Percentiles rank a stretch among this genome's conserved stretches.
These are phyloP conservation scores for Septoria linicola DNA, from an alignment of 2,329 filamentous ascomycete genomes.

Conservation along the genomic window DNA sequence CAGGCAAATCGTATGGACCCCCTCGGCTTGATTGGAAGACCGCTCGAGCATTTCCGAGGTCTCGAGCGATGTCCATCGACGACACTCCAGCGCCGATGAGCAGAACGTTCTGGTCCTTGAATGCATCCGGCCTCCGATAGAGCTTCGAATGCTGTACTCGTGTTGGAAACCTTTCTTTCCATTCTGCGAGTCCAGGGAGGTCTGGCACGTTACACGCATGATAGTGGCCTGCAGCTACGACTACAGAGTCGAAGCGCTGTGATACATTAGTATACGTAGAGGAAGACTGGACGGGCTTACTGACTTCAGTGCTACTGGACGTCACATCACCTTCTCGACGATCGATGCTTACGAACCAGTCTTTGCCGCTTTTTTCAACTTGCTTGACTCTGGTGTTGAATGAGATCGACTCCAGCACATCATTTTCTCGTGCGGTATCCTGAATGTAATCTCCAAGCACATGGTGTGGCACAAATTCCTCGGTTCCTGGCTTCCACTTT, in stretches of 20 bases:
- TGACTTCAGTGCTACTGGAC: constrained; percentile 7
- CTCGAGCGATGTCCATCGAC: constrained; percentile 55
- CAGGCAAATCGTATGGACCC: constrained; percentile 60
- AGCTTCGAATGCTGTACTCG: constrained; percentile 53
- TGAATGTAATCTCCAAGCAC: constrained; percentile 62
- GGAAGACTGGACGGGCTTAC: neutral
- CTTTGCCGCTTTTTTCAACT: constrained; percentile 46
- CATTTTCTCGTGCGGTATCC: constrained; percentile 53
- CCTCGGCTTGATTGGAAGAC: constrained; percentile 59
- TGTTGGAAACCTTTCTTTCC: constrained; percentile 48
- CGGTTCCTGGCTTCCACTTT: constrained; percentile 59
- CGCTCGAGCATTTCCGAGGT: constrained; percentile 48
- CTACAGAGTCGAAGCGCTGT: constrained; percentile 50
- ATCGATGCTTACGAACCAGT: constrained; percentile 54
- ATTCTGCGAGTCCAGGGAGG: constrained; percentile 48
- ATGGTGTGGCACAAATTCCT: constrained; percentile 58
- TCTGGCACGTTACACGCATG: constrained; percentile 52
- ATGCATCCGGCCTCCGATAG: constrained; percentile 49
- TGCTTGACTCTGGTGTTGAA: constrained; percentile 62
- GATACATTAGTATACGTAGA: neutral
- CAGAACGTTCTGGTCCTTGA: constrained; percentile 58
- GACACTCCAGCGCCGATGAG: constrained; percentile 58
- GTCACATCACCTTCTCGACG: neutral
- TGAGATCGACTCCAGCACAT: constrained; percentile 51
- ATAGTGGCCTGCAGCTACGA: constrained; percentile 58